Conservation (phyloP, 2,329 filamentous ascomycete genomes). For the Aspergillus sp. region DNA sequence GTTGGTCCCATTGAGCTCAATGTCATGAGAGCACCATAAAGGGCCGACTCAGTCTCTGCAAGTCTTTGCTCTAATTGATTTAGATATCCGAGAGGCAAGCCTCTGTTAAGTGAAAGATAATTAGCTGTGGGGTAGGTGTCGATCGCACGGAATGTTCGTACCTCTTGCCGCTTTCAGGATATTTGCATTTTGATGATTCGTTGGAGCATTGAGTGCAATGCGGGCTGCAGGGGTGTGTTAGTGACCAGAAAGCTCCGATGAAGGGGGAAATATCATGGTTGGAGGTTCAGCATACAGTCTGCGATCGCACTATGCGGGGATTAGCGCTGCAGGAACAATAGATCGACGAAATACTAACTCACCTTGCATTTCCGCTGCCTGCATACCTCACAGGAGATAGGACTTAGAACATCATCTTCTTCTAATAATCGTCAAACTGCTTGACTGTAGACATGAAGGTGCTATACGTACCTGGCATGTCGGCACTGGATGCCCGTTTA, state of each 20-base stretch:
- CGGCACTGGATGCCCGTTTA: too few relatives aligned
- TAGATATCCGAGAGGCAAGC: constrained; percentile 39
- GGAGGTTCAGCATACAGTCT: constrained; percentile 10
- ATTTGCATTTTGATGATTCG: constrained; percentile 17
- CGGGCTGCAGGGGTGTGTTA: constrained; percentile 9
- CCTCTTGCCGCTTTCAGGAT: constrained; percentile 23
- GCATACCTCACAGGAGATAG: constrained; percentile 22
- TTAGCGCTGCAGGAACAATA: too few relatives aligned
- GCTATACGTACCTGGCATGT: too few relatives aligned
- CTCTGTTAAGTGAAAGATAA: constrained; percentile 1
- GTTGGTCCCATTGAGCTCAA: background rate
- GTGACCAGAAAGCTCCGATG: too few relatives aligned
- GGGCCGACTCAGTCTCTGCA: constrained; percentile 29
- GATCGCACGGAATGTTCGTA: background rate
- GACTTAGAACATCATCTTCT: constrained; percentile 1
- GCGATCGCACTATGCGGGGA: constrained; percentile 18
- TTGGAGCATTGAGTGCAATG: constrained; percentile 18
- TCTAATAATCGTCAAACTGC: too few relatives aligned
- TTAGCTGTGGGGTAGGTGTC: too few relatives aligned
- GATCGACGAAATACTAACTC: background rate
- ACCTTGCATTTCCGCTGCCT: constrained; percentile 26
- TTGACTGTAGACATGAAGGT: too few relatives aligned
- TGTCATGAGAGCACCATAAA: constrained; percentile 15
- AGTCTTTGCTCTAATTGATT: constrained; percentile 43
- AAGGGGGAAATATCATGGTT: too few relatives aligned